Evolutionary conservation across 768 basidiomycete genomes (phyloP).

Genomic region (Psilocybe cubensis): DNA sequence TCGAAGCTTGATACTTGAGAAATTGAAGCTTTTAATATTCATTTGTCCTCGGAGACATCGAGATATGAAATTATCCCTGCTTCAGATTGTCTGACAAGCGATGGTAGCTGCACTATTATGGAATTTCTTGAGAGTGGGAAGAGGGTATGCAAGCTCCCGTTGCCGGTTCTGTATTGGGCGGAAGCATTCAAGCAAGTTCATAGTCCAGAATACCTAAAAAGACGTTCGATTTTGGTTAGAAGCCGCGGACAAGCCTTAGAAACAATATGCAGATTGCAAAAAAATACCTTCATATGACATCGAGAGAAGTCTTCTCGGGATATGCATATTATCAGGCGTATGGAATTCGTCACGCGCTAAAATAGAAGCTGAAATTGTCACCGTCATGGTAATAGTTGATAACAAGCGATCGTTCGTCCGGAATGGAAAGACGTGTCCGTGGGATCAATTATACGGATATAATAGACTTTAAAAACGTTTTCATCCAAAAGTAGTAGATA

Average conservation of each 20-base stretch:
- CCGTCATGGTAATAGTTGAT: no score
- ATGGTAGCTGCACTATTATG: no score
- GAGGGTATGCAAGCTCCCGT: no score
- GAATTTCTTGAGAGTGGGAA: no score
- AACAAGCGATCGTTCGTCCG: background rate
- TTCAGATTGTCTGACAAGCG: no score
- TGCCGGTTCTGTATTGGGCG: no score
- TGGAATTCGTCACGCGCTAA: background rate
- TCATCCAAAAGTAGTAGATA: background rate
- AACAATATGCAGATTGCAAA: no score
- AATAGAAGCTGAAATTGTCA: background rate
- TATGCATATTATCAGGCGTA: background rate
- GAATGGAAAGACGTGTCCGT: background rate
- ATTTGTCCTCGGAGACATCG: background rate
- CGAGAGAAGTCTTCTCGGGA: background rate
- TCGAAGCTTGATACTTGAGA: background rate
- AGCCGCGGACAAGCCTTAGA: no score
- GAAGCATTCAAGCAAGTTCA: no score
- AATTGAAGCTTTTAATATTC: background rate
- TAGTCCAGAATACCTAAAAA: no score
- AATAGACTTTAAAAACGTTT: background rate
- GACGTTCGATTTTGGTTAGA: no score
- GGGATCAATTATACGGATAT: background rate
- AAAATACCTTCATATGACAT: background rate
- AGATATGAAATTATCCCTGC: no score